Conservation (phyloP, 1,139 yeast species). For the Hyphopichia buzzinii region DNA sequence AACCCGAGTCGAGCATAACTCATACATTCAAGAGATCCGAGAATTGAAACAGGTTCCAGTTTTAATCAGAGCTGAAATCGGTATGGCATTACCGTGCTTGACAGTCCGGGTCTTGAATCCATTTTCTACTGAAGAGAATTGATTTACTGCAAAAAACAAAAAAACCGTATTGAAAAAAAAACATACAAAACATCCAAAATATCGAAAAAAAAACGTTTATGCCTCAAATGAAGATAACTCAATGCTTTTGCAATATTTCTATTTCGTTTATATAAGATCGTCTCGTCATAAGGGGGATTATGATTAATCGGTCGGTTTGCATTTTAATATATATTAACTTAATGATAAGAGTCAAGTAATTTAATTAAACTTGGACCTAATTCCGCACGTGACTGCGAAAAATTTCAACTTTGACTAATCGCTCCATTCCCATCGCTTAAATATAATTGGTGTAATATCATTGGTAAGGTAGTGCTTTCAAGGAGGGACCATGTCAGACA, state of each 20-base stretch:
- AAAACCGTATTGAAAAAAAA: neutral
- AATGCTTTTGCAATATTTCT: neutral
- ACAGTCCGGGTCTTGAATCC: constrained; percentile 95
- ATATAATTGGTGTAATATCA: too few relatives aligned
- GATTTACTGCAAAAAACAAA: neutral
- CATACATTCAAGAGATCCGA: constrained; percentile 72
- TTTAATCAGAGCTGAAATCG: constrained; percentile 84
- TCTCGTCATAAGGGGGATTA: neutral
- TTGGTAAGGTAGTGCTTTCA: too few relatives aligned
- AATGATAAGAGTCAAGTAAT: neutral
- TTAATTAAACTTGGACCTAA: too few relatives aligned
- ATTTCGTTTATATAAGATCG: neutral
- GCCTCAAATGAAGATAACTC: neutral
- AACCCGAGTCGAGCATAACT: constrained; percentile 61
- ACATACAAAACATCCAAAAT: neutral
- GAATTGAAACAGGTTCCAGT: constrained; percentile 82
- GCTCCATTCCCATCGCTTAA: too few relatives aligned
- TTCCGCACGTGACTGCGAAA: neutral
- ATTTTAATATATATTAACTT: neutral
- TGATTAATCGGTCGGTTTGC: neutral
- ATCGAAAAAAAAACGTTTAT: neutral
- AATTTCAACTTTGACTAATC: neutral
- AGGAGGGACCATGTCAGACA: neutral
- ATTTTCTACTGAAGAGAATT: constrained; percentile 33
- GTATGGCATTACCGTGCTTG: constrained; percentile 92